Percentiles rank a stretch among this genome's conserved stretches.
These are phyloP conservation scores for Teratosphaeria zuluensis DNA, from an alignment of 2,329 filamentous ascomycete species.

Conservation along the genomic window DNA sequence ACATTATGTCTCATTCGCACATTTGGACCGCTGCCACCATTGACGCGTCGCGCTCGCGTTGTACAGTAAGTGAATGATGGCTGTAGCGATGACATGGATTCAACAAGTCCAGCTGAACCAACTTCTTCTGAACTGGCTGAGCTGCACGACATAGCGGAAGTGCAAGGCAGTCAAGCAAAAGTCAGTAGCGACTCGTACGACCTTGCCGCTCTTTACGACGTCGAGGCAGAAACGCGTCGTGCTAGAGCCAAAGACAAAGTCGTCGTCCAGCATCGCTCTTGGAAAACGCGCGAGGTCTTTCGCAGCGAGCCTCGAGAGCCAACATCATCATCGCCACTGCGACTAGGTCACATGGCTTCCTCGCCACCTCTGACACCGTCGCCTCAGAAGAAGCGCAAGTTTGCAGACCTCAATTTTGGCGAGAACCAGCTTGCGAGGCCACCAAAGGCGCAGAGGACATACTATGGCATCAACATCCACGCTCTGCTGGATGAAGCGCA, in stretches of 20 bases:
- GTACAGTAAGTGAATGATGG: not conserved
- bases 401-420: slow-evolving; percentile 19
- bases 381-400: slow-evolving; percentile 22
- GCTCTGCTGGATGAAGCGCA: slow-evolving; percentile 63
- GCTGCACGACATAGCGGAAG: not conserved
- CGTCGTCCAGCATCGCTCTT: slow-evolving; percentile 44
- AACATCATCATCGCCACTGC: slow-evolving; percentile 41
- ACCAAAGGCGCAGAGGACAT: slow-evolving; percentile 62
- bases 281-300: slow-evolving; percentile 38
- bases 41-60: not conserved
- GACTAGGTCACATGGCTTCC: slow-evolving; percentile 54
- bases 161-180: not conserved
- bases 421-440: slow-evolving; percentile 25
- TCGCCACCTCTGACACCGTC: slow-evolving; percentile 41
- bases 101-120: not conserved
- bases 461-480: slow-evolving; percentile 91
- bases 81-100: not conserved
- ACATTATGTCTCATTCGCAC: not conserved
- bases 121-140: not conserved
- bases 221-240: slow-evolving; percentile 36
- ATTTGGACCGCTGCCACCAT: not conserved
- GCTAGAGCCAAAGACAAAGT: slow-evolving; percentile 35
- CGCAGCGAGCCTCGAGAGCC: slow-evolving; percentile 32
- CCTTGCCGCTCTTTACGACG: slow-evolving; percentile 30
- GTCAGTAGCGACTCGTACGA: slow-evolving; percentile 16